A percentile compares a stretch with the other conserved stretches of the same genome.
Evolutionary conservation across 345 rosid genomes (phyloP).

Genomic region (Aegle marmelos): DNA sequence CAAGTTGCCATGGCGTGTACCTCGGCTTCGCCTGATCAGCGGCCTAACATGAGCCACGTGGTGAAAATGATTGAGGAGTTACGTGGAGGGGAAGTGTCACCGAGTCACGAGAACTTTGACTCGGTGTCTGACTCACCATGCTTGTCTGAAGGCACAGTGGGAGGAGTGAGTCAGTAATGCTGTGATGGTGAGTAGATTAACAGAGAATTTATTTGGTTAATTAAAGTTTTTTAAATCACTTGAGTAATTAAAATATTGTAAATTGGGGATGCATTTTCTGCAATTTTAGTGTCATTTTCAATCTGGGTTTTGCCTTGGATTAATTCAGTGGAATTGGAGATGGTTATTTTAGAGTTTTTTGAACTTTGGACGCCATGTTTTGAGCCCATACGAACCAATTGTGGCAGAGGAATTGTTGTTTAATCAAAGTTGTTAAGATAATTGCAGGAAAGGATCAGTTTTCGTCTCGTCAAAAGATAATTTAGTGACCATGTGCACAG

Average conservation of each 20-base stretch:
- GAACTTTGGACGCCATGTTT: neutral
- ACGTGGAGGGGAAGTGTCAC: constrained; percentile 60
- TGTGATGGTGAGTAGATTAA: neutral
- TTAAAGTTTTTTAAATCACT: neutral
- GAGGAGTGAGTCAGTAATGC: constrained; percentile 49
- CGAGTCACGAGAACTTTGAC: constrained; percentile 51
- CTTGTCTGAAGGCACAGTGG: constrained; percentile 70
- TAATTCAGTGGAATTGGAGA: neutral
- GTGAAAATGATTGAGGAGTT: constrained; percentile 73
- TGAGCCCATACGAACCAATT: too few relatives aligned
- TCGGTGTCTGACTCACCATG: constrained; percentile 77
- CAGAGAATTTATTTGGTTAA: neutral
- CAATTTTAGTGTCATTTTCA: neutral
- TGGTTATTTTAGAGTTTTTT: neutral
- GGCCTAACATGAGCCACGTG: constrained; percentile 61
- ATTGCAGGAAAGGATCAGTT: neutral
- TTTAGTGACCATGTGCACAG: neutral
- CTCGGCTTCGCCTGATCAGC: constrained; percentile 46
- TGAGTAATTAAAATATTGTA: neutral
- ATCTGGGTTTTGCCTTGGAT: neutral
- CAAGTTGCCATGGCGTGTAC: constrained; percentile 75
- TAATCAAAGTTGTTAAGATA: neutral
- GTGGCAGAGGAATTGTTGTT: neutral
- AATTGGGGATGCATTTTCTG: neutral
- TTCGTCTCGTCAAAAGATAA: too few relatives aligned